phyloP scores from a whole-genome alignment of 495 filamentous ascomycete genomes.

The Aspergillus panamensis region DNA sequence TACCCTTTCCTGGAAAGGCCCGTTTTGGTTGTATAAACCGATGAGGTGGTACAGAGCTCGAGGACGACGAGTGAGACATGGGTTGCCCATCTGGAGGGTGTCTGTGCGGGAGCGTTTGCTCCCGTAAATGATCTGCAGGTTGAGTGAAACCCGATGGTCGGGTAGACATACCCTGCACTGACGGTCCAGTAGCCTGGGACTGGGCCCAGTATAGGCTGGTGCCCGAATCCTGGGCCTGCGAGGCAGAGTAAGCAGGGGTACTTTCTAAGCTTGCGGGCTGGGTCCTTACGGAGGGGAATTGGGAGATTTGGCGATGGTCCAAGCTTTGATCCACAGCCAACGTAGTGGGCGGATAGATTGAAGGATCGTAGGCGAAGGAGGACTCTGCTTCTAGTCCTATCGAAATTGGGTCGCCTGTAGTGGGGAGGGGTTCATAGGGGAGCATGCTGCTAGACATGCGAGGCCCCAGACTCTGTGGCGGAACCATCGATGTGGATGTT shows the following conservation, averaged over 20 bases:
- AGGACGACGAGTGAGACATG: slow-evolving; percentile 13
- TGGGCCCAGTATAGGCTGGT: slow-evolving; percentile 16
- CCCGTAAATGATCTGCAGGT: neutral
- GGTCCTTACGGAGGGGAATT: slow-evolving; percentile 9
- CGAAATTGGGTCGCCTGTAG: slow-evolving; percentile 21
- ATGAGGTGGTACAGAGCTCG: slow-evolving; percentile 15
- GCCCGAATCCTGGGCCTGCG: slow-evolving; percentile 9
- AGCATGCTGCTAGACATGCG: slow-evolving; percentile 30
- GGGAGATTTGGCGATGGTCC: slow-evolving; percentile 14
- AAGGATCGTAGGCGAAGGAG: slow-evolving; percentile 29
- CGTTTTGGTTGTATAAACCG: slow-evolving; percentile 38
- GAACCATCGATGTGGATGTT: slow-evolving; percentile 18
- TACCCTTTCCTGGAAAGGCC: slow-evolving; percentile 27
- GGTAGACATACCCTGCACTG: neutral
- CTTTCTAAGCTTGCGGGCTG: slow-evolving; percentile 13
- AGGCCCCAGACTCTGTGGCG: slow-evolving; percentile 23
- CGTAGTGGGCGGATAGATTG: slow-evolving; percentile 22
- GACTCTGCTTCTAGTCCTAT: slow-evolving; percentile 24
- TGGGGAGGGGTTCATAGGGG: slow-evolving; percentile 30
- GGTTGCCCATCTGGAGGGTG: slow-evolving; percentile 21
- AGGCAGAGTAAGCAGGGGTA: slow-evolving; percentile 8
- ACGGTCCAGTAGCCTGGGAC: neutral
- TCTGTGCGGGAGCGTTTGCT: slow-evolving; percentile 4
- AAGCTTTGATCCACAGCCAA: slow-evolving; percentile 21
- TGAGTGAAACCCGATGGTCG: neutral